Conservation (phyloP, 345 rosid species). For the Pugionium dolabratum region DNA sequence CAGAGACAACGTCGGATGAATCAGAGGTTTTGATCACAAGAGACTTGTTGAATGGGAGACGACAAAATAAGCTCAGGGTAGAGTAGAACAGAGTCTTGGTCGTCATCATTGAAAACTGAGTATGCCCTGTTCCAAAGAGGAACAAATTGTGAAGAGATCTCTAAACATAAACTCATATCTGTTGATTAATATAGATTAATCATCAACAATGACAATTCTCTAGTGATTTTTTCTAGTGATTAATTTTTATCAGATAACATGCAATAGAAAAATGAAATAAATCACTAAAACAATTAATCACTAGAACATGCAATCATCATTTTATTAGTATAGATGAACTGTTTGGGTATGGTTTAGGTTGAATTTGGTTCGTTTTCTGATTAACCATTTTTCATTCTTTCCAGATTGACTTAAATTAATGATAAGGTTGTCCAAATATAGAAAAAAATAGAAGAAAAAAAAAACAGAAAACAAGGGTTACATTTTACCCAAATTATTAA, state of each 20-base stretch:
- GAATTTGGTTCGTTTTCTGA: constrained; percentile 23
- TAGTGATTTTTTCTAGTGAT: no score
- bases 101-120: constrained; percentile 7
- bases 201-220: no score
- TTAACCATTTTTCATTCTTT: background rate
- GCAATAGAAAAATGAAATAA: no score
- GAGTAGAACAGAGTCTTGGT: constrained; percentile 26
- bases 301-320: no score
- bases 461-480: no score
- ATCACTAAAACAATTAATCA: no score
- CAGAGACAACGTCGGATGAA: constrained; percentile 14
- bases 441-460: no score
- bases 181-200: background rate
- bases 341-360: constrained; percentile 40
- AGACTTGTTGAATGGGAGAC: constrained; percentile 21
- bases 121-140: constrained; percentile 31
- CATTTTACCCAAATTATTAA: no score
- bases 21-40: constrained; percentile 10
- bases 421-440: background rate
- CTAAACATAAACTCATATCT: constrained; percentile 33
- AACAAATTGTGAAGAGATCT: constrained; percentile 11
- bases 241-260: no score
- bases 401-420: background rate
- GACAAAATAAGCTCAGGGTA: constrained; percentile 32
- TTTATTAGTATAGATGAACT: no score